phyloP scores from a whole-genome alignment of 164 flowering plant genomes.

The Stephania japonica region DNA sequence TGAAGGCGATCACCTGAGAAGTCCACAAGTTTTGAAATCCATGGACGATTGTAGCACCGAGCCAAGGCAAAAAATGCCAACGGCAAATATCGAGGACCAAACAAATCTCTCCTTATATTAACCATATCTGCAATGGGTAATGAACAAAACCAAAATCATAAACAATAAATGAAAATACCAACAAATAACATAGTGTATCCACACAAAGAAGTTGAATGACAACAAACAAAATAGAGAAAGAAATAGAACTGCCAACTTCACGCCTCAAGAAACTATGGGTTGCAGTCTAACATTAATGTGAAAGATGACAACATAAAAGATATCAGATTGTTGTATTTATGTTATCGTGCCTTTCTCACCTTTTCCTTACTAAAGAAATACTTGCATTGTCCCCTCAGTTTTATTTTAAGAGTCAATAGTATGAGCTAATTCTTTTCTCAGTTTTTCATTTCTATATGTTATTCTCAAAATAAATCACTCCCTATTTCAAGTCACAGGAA shows the following conservation, averaged over 20 bases:
- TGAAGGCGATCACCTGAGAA: conserved; percentile 44
- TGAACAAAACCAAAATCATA: too few species aligned
- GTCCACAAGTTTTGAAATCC: conserved; percentile 93
- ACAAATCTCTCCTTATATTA: conserved; percentile 98
- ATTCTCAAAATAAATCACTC: too few species aligned
- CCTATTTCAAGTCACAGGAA: too few species aligned
- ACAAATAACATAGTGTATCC: too few species aligned
- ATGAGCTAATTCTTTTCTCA: too few species aligned
- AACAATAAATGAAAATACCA: too few species aligned
- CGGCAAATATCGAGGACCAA: conserved; percentile 98
- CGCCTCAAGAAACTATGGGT: background rate
- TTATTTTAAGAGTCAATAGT: too few species aligned
- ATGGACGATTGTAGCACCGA: conserved; percentile 97
- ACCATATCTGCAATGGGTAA: conserved; percentile 64
- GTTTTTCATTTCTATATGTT: too few species aligned
- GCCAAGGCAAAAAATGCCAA: conserved; percentile 98
- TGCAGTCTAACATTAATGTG: background rate
- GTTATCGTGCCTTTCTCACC: too few species aligned
- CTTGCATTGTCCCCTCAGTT: too few species aligned
- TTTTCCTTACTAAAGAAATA: too few species aligned
- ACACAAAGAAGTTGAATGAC: background rate
- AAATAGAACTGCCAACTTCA: background rate
- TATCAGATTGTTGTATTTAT: too few species aligned
- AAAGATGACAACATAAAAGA: background rate
- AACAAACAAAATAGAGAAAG: background rate